Base-by-base conservation (phyloP, 495 filamentous ascomycete genomes). In the Hamigera avellanea region DNA sequence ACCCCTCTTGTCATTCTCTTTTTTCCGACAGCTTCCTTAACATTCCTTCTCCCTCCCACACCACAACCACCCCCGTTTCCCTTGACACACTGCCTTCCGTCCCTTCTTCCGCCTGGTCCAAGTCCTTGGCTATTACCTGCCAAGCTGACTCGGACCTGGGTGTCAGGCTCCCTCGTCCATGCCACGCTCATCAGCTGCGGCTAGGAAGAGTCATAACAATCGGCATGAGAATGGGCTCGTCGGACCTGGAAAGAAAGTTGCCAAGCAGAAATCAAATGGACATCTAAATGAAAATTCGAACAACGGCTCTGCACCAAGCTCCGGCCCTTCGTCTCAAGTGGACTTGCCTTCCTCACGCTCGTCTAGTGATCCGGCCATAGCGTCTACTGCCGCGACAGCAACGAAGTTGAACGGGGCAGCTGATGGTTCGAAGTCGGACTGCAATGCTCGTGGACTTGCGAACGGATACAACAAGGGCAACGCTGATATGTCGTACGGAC, bases 151-250 rank as follows among this genome's bases (percentile, higher is more conserved):
- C 56, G 63, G 62, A 63, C 61, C 60, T 62, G 57, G 62, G 54
- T 59, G 53, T 58, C 52, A 49, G 60, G 58, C 54, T 57, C 50
- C 50, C 58, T 67, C 51, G 60, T 63, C 60, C 57, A 86, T 86
- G 83, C 77, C 81, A 78, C 78, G 76, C 63, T 73, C 76, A 67
- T 69, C 74, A 61, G 63, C 74, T 62, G 80, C 81, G 72, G 56
- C 60, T 57, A 62, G 63, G 56, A 67, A 66, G 57, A 62, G 57
- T 56, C 60, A 63, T 49, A 83, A 82, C 69, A 85, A 76, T 54
- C 75, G 81, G 52, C 79, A 89, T 59, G 86, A 95, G 63, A 86
- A 81, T 80, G 86, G 87, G 48, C 64, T 85, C 48, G 81, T 82
- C 66, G 76, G 76, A 47, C 81, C 86, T 37, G 83, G 82, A 45